phyloP scores from a whole-genome alignment of 2,329 filamentous ascomycete genomes.

The Atkinsonella texensis region DNA sequence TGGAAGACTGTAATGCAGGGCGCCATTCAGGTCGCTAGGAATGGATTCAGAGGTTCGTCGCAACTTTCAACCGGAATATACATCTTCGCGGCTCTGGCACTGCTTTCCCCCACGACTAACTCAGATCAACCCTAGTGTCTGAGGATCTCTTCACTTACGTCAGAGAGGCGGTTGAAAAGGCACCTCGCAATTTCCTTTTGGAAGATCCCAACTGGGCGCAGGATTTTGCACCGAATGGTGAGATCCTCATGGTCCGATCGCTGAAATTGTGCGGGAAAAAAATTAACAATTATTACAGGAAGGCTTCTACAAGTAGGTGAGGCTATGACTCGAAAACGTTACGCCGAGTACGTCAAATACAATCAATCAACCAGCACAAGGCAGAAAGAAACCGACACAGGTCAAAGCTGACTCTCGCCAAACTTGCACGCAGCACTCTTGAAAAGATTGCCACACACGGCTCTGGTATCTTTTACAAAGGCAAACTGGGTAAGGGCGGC shows the following conservation, averaged over 20 bases:
- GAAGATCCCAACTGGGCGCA: constrained; percentile 69
- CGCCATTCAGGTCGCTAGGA: constrained; percentile 58
- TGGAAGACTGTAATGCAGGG: constrained; percentile 65
- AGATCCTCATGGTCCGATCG: not conserved
- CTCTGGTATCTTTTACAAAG: constrained; percentile 60
- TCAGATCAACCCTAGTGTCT: constrained; percentile 34
- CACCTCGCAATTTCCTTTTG: constrained; percentile 48
- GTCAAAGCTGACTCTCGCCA: not conserved
- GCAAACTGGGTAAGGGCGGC: constrained; percentile 39
- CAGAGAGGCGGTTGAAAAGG: constrained; percentile 28
- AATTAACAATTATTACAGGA: constrained; percentile 24
- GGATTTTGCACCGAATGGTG: constrained; percentile 75
- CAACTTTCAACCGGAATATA: not conserved
- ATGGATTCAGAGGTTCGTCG: constrained; percentile 49
- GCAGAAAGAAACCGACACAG: not conserved
- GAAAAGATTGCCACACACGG: constrained; percentile 65
- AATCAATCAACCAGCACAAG: not conserved
- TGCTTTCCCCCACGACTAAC: not conserved
- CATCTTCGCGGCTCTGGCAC: not conserved
- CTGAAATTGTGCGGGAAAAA: not conserved
- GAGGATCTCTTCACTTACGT: constrained; percentile 68
- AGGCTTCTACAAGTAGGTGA: constrained; percentile 60
- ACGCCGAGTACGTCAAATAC: constrained; percentile 39
- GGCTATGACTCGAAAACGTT: constrained; percentile 67
- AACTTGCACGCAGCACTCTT: constrained; percentile 39